These are phyloP conservation scores for Cercospora brassicicola DNA, from an alignment of 2,329 filamentous ascomycete genomes.

Conservation along the genomic window DNA sequence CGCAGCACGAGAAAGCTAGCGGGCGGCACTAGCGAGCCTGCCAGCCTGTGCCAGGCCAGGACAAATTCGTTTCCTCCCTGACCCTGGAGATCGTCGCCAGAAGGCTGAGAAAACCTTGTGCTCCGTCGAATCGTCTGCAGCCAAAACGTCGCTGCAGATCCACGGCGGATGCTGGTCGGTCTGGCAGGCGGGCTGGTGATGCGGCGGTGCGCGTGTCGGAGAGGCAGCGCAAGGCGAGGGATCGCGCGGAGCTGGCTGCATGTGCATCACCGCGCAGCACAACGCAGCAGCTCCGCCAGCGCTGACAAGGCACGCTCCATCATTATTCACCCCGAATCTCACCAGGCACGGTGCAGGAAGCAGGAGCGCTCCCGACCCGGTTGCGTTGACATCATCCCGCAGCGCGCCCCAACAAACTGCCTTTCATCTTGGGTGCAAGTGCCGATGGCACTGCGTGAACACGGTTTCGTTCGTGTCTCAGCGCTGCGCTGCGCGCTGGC, in stretches of 20 bases:
- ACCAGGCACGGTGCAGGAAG: not conserved
- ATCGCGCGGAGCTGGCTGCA: not conserved
- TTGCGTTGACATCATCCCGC: slow-evolving; percentile 3
- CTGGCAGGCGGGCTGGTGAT: not conserved
- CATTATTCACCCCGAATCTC: not conserved
- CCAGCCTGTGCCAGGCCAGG: not conserved
- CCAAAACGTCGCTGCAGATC: not conserved
- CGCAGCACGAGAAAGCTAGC: not conserved
- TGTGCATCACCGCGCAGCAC: slow-evolving; percentile 3
- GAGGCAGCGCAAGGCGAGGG: not conserved
- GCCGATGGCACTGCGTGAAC: slow-evolving; percentile 8
- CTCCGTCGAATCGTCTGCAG: slow-evolving; percentile 3
- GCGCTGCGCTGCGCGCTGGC: not conserved
- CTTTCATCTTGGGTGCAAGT: not conserved
- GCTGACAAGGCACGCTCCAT: not conserved
- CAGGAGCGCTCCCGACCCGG: not conserved
- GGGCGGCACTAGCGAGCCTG: not conserved
- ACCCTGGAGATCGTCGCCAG: slow-evolving; percentile 2
- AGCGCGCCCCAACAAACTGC: not conserved
- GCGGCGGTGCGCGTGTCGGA: not conserved
- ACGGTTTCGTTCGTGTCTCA: slow-evolving; percentile 15
- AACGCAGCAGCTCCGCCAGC: not conserved
- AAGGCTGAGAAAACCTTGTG: slow-evolving; percentile 3
- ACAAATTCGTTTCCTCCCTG: not conserved
- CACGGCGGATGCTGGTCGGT: not conserved